Base-by-base conservation (phyloP, 2,329 filamentous ascomycete genomes). In the Cadophora sp. region DNA sequence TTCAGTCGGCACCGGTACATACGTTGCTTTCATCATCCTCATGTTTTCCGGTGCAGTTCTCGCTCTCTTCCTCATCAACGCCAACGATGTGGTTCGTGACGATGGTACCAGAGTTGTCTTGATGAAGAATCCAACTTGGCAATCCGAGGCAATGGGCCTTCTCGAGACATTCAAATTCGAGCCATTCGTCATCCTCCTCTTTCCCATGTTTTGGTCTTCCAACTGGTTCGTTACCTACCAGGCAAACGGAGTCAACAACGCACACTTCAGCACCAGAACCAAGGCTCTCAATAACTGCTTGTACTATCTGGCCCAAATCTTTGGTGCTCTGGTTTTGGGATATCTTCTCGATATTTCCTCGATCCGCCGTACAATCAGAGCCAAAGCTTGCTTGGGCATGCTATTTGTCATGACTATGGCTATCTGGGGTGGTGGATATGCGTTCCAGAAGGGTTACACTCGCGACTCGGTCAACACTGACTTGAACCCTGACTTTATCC, bases 71-170 rank as follows among this genome's bases (percentile, higher is more conserved):
- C 85, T 97, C 4, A 88, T 88, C 74, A 88, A 96, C 74, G 91
- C 91, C 45, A 86, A 86, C 72, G 85, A 88, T 64, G 86, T 97
- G 69, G 82, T 92, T 71, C 92, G 94, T 68, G 83, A 85, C 45
- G 93, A 97, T 76, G 92, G 93, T 66, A 91, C 91, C 66, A 86
- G 88, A 67, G 89, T 97, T 76, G 93, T 97, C 70, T 80, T 94
- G 70, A 96, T 95, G 91, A 95, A 96, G 83, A 92, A 96, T 79
- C 94, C 94, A 3, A 92, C 91, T 61, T 96, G 92, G 91, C 87
- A 87, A 75, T 89, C 91, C 3, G 94, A 97, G 80, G 79, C 97
- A 68, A 70, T 85, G 20, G 94, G 94, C 64, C 86, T 97, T 2
- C 90, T 84, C 78, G 85, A 96, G 78, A 93, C 91, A 0, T 80